Conservation (phyloP, 805 yeast genomes). For the Hanseniaspora guilliermondii region DNA sequence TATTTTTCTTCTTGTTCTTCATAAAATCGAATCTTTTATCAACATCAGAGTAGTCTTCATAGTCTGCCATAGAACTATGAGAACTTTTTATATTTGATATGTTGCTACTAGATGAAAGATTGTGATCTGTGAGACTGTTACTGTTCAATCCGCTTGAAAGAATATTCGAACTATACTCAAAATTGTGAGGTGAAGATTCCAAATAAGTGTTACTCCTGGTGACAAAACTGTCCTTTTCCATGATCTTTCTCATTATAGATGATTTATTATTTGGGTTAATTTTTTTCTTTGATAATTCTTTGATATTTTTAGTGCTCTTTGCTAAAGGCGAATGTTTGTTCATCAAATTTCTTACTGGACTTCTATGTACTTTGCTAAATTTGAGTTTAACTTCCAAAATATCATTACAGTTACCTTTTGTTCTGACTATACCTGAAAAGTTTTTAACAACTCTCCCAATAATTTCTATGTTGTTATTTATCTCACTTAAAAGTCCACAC, state of each 20-base stretch:
- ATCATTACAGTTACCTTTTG: conserved; percentile 17
- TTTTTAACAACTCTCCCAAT: conserved; percentile 29
- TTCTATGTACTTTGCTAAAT: conserved; percentile 22
- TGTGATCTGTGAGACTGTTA: not conserved
- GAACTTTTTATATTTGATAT: not conserved
- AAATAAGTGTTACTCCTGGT: not conserved
- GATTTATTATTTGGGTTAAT: not conserved
- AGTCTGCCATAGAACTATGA: not conserved
- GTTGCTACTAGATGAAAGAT: conserved; percentile 2
- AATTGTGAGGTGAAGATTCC: not conserved
- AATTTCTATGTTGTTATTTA: conserved; percentile 21
- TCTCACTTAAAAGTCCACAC: conserved; percentile 25
- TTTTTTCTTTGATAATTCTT: conserved; percentile 1
- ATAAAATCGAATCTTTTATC: conserved; percentile 9
- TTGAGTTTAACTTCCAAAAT: conserved; percentile 27
- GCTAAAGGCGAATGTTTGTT: conserved; percentile 6
- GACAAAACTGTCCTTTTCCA: conserved; percentile 7
- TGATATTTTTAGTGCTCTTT: not conserved
- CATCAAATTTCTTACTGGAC: not conserved
- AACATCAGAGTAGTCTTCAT: conserved; percentile 7
- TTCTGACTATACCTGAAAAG: conserved; percentile 25
- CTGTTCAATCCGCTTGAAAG: not conserved
- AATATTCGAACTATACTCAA: not conserved
- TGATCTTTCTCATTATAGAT: conserved; percentile 12
- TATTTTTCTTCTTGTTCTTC: not conserved